Conservation (phyloP, 1,139 yeast genomes). For the Yamadazyma buinensis region DNA sequence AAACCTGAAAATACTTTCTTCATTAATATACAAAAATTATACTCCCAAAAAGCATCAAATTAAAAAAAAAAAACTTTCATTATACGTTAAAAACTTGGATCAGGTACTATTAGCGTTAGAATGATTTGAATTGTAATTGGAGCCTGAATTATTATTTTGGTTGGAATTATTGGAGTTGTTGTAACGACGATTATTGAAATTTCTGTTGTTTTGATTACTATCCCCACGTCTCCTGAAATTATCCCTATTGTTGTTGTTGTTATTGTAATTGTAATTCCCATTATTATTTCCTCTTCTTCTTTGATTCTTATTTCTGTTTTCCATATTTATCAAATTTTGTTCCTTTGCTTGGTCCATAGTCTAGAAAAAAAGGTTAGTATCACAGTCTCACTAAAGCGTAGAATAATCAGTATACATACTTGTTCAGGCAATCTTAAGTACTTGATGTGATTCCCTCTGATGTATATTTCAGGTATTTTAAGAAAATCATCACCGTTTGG, state of each 20-base stretch:
- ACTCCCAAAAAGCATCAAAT: no score
- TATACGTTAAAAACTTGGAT: no score
- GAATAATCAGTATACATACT: no score
- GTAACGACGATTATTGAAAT: slow-evolving; percentile 8
- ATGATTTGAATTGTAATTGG: slow-evolving; percentile 6
- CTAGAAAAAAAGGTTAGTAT: slow-evolving; percentile 18
- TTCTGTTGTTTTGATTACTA: slow-evolving; percentile 12
- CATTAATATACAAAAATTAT: no score
- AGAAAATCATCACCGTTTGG: slow-evolving; percentile 65
- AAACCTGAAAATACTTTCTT: no score
- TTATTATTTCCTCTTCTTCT: slow-evolving; percentile 35
- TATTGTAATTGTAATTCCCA: slow-evolving; percentile 7
- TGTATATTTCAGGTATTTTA: slow-evolving; percentile 73
- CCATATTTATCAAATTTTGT: slow-evolving; percentile 54
- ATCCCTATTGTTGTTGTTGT: slow-evolving; percentile 12
- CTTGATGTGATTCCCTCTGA: slow-evolving; percentile 74
- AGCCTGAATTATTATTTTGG: slow-evolving; percentile 4
- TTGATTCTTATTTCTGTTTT: slow-evolving; percentile 47
- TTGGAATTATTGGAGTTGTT: slow-evolving; percentile 2
- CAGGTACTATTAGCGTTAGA: no score
- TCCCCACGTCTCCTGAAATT: slow-evolving; percentile 11
- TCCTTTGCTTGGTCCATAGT: slow-evolving; percentile 82
- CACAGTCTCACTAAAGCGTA: no score
- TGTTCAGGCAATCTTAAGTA: slow-evolving; percentile 46
- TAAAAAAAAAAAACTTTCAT: no score